These are phyloP conservation scores for Casuarina cunninghamiana DNA, from an alignment of 306 rosid genomes.

Conservation along the genomic window DNA sequence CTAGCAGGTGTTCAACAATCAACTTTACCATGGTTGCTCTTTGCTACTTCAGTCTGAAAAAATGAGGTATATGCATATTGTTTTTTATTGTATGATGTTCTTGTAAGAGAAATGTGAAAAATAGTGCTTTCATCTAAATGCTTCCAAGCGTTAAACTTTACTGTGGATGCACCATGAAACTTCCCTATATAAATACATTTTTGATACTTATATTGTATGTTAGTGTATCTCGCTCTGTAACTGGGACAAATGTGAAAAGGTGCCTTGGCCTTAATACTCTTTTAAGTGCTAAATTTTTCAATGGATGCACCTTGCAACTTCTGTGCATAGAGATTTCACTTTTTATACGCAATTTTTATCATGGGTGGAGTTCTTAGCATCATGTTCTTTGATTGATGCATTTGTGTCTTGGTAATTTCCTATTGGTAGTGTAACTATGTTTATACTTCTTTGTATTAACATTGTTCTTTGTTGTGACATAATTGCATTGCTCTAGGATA, in stretches of 20 bases:
- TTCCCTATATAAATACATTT: too few relatives aligned
- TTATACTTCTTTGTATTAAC: constrained; percentile 9
- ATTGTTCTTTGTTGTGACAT: constrained; percentile 11
- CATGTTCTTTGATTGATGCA: background rate
- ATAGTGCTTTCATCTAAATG: too few relatives aligned
- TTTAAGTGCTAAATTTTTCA: background rate
- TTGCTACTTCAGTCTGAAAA: too few relatives aligned
- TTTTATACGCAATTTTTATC: background rate
- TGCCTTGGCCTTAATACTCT: background rate
- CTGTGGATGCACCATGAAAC: too few relatives aligned
- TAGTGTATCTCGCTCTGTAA: too few relatives aligned
- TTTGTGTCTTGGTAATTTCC: constrained; percentile 21
- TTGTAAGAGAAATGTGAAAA: too few relatives aligned
- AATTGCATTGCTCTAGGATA: constrained; percentile 44
- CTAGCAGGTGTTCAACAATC: too few relatives aligned
- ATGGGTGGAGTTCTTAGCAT: background rate
- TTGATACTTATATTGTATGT: too few relatives aligned
- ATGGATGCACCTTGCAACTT: background rate
- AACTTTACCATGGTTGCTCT: too few relatives aligned
- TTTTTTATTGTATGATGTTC: too few relatives aligned
- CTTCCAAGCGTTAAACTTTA: too few relatives aligned
- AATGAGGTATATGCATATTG: too few relatives aligned
- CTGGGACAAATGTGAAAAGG: background rate
- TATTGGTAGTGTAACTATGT: background rate
- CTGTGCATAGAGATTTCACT: background rate